Evolutionary conservation across 192 early-diverging fungal species (phyloP).

Genomic region (Coemansia sp.): DNA sequence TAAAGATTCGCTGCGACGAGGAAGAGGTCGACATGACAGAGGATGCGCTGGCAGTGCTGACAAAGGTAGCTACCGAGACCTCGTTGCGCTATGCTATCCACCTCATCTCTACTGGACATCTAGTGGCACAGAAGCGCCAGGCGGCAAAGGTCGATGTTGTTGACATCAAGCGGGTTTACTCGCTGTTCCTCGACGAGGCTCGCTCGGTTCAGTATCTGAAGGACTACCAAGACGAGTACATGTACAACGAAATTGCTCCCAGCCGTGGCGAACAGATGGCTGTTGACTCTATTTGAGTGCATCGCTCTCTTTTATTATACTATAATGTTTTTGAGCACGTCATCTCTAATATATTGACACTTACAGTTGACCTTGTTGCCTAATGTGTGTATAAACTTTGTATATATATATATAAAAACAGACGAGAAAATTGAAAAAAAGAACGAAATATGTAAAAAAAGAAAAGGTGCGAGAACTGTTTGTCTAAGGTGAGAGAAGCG

Average conservation of each 20-base stretch:
- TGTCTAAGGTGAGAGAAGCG: conserved; percentile 2
- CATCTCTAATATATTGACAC: background rate
- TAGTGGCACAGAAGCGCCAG: conserved; percentile 89
- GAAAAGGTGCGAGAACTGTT: background rate
- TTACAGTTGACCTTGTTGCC: background rate
- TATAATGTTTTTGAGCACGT: background rate
- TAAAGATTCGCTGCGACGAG: conserved; percentile 89
- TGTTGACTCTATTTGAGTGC: conserved; percentile 20
- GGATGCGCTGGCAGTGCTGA: conserved; percentile 83
- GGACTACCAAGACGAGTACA: conserved; percentile 93
- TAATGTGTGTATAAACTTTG: background rate
- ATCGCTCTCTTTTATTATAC: background rate
- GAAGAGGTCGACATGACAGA: conserved; percentile 94
- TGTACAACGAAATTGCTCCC: conserved; percentile 73
- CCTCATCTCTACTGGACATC: conserved; percentile 91
- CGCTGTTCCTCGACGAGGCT: conserved; percentile 95
- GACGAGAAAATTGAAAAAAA: background rate
- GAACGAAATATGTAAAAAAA: background rate
- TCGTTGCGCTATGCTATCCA: conserved; percentile 96
- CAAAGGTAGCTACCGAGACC: conserved; percentile 89
- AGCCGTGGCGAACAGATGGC: conserved; percentile 32
- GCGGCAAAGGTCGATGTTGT: conserved; percentile 88
- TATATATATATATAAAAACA: conserved; percentile 1
- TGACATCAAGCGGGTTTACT: conserved; percentile 94
- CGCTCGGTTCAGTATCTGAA: conserved; percentile 94